These are phyloP conservation scores for Talaromyces nanjingensis DNA, from an alignment of 495 filamentous ascomycete genomes.

Conservation along the genomic window DNA sequence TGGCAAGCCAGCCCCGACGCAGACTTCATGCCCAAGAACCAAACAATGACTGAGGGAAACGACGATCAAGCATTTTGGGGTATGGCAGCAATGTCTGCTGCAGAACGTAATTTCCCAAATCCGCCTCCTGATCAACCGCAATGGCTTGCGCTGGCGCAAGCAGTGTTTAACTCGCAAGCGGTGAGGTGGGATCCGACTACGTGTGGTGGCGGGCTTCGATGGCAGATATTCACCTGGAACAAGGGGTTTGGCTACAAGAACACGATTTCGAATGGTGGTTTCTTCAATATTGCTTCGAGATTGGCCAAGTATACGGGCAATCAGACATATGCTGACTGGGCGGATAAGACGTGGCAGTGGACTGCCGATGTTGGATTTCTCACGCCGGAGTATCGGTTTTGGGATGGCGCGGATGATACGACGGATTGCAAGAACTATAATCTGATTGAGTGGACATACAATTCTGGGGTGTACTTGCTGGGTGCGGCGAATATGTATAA, in stretches of 20 bases:
- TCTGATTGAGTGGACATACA: constrained; percentile 58
- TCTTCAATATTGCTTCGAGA: constrained; percentile 73
- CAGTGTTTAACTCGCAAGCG: constrained; percentile 70
- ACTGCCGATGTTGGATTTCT: constrained; percentile 54
- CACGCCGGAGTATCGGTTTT: constrained; percentile 52
- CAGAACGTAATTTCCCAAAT: constrained; percentile 67
- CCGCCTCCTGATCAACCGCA: constrained; percentile 49
- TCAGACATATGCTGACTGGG: constrained; percentile 70
- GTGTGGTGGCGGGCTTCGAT: constrained; percentile 67
- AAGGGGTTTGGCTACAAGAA: constrained; percentile 79
- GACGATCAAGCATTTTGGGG: constrained; percentile 88
- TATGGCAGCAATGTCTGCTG: constrained; percentile 72
- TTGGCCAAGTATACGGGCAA: constrained; percentile 73
- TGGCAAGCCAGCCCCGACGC: constrained; percentile 61
- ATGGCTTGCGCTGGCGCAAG: constrained; percentile 78
- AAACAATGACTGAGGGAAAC: constrained; percentile 69
- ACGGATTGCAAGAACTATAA: constrained; percentile 47
- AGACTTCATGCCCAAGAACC: constrained; percentile 77
- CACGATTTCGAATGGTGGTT: constrained; percentile 70
- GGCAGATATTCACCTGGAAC: constrained; percentile 81
- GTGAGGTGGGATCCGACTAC: constrained; percentile 60
- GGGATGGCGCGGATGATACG: constrained; percentile 54
- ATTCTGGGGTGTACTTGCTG: constrained; percentile 55
- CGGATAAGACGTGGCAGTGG: constrained; percentile 72
- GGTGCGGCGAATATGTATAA: constrained; percentile 71